Base-by-base conservation (phyloP, 345 rosid genomes). In the Conringia planisiliqua region DNA sequence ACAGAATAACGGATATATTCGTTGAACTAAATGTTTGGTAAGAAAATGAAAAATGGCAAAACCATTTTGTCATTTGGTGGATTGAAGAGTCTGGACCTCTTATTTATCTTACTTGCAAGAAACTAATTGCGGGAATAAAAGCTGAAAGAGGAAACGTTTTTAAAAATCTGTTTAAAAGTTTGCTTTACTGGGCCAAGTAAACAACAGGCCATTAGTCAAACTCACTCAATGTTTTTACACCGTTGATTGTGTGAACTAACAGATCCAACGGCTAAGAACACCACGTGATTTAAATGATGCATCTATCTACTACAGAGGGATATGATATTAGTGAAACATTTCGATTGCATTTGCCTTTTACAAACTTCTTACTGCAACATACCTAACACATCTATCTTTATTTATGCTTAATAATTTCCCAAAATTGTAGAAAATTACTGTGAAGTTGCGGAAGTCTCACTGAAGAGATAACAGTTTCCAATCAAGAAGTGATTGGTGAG, bases 231-330 rank as follows among this genome's bases (percentile, higher is more conserved):
- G 2, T 0, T 60, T 40, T 20, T 32, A n/a, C 32, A 58, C 76
- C 75, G 68, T 71, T 30, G 71, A 77, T 77, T 48, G 62, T 68
- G 24, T 57, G 80, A 77, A 16, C 62, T 30, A 77, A 59, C 72
- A 57, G 39, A 77, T 77, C 80, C 76, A 77, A 77, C 46, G 80
- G 76, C 72, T 71, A 58, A 27, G 6, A 57, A 57, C n/a, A 56
- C 62, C 72, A 64, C 67, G 80, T 64, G 47, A 32, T 38, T 55
- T 57, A 56, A 36, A 77, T 70, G 76, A 64, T 35, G 1, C 39
- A 56, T 29, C 61, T 38, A 71, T 22, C 27, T 54, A 27, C 33
- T 30, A 32, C 35, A 32, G 24, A 22, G 7, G 35, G 35, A 32
- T 32, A 30, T 4, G 32, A 30, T 17, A 42, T 43, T 4, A 39